Conservation (phyloP, 768 basidiomycete species). For the Chlorophyllum brunneum region DNA sequence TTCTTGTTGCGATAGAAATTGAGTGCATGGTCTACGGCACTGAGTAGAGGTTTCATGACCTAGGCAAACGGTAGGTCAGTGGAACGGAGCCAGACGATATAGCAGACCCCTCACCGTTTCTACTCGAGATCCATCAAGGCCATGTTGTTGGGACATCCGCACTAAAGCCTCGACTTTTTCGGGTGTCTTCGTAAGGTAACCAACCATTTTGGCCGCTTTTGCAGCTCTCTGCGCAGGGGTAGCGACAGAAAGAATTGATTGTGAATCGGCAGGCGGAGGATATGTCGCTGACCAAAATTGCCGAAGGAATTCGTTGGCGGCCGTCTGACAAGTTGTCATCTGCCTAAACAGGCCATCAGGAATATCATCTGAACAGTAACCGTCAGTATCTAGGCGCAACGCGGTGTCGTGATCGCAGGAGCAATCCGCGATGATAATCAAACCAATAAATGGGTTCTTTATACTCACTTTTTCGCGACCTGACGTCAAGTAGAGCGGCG, state of each 20-base stretch:
- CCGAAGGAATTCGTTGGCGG: slow-evolving; percentile 92
- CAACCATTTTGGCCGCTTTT: slow-evolving; percentile 86
- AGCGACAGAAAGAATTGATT: slow-evolving; percentile 29
- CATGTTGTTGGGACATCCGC: slow-evolving; percentile 50
- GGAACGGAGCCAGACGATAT: neutral
- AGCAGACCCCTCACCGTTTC: slow-evolving; percentile 49
- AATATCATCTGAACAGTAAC: slow-evolving; percentile 57
- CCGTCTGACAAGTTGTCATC: slow-evolving; percentile 87
- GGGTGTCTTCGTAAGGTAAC: slow-evolving; percentile 72
- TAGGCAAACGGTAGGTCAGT: slow-evolving; percentile 22
- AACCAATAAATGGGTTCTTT: neutral
- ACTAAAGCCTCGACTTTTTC: slow-evolving; percentile 84
- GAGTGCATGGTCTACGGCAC: slow-evolving; percentile 72
- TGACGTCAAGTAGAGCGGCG: slow-evolving; percentile 62
- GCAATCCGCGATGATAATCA: neutral
- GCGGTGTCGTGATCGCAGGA: neutral
- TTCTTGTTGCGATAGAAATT: slow-evolving; percentile 50
- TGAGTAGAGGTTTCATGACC: slow-evolving; percentile 75
- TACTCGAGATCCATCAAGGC: slow-evolving; percentile 59
- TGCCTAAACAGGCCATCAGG: slow-evolving; percentile 75
- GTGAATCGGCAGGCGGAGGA: slow-evolving; percentile 57
- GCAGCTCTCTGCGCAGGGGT: slow-evolving; percentile 67
- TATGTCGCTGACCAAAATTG: slow-evolving; percentile 93
- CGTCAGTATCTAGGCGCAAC: neutral
- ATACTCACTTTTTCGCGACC: slow-evolving; percentile 57